Conservation (phyloP, 2,329 filamentous ascomycete species). For the Phaeosphaeriaceae sp. region DNA sequence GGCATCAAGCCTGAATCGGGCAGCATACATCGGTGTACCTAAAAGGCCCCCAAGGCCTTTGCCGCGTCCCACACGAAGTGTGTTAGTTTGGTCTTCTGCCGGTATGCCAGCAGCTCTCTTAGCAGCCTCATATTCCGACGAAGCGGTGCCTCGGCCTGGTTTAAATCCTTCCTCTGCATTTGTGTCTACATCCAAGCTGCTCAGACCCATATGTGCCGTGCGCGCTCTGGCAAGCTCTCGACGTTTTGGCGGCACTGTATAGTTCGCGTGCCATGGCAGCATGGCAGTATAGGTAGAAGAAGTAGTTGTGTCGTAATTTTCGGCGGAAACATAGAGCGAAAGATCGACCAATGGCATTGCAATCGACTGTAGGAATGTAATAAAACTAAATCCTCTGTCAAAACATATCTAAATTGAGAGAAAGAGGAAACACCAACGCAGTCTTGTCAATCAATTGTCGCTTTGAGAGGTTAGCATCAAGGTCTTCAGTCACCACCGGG, state of each 20-base stretch:
- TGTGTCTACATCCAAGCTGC: conserved; percentile 54
- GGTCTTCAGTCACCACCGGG: conserved; percentile 30
- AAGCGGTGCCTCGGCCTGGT: conserved; percentile 38
- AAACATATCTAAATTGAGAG: background rate
- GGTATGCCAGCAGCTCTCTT: conserved; percentile 47
- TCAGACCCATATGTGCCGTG: conserved; percentile 61
- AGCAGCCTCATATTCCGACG: conserved; percentile 45
- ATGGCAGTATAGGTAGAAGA: conserved; percentile 81
- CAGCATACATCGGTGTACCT: conserved; percentile 70
- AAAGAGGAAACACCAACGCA: conserved; percentile 30
- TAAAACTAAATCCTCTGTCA: conserved; percentile 39
- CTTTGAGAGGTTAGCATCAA: conserved; percentile 37
- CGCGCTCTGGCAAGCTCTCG: conserved; percentile 72
- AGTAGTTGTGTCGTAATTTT: conserved; percentile 81
- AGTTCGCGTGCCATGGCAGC: conserved; percentile 86
- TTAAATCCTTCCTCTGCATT: conserved; percentile 43
- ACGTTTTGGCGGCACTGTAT: conserved; percentile 77
- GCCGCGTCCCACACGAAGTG: conserved; percentile 60
- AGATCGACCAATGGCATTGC: conserved; percentile 83
- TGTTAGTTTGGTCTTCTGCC: conserved; percentile 37
- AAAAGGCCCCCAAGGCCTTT: conserved; percentile 68
- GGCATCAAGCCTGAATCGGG: conserved; percentile 76
- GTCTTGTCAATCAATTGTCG: conserved; percentile 52
- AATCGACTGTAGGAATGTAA: conserved; percentile 74
- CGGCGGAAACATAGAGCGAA: conserved; percentile 85